A percentile compares a stretch with the other conserved stretches of the same genome.
Evolutionary conservation across 257 asterid species (phyloP).

Genomic region (Ajuga chamaepitys): DNA sequence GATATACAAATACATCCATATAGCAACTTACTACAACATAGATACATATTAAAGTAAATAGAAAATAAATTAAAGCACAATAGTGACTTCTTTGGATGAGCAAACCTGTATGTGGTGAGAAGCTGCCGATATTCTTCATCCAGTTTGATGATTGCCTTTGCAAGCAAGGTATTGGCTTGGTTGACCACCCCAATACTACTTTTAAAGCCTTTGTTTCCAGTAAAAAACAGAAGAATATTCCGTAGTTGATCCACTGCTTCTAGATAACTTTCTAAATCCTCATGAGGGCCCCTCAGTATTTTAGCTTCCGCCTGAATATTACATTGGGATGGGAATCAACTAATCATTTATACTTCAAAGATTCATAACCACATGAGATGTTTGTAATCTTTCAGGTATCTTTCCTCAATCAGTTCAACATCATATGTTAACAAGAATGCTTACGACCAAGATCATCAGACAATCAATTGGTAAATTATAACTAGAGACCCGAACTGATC

Average conservation of each 20-base stretch:
- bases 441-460: not conserved
- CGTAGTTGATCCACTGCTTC: slow-evolving; percentile 84
- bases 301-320: slow-evolving; percentile 84
- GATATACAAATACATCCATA: not conserved
- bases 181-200: slow-evolving; percentile 59
- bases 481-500: not conserved
- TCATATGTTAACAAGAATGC: not conserved
- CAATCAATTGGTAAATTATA: not conserved
- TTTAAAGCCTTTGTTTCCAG: slow-evolving; percentile 51
- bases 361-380: not conserved
- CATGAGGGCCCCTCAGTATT: slow-evolving; percentile 91
- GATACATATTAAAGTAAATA: not conserved
- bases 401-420: not conserved
- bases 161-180: slow-evolving; percentile 60
- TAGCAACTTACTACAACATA: not conserved
- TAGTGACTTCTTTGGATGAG: slow-evolving; percentile 1
- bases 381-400: not conserved
- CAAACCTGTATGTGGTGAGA: slow-evolving; percentile 66
- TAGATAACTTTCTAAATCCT: slow-evolving; percentile 83
- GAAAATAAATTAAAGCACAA: not conserved
- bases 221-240: slow-evolving; percentile 50
- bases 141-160: slow-evolving; percentile 59
- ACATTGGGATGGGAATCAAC: slow-evolving; percentile 4
- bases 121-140: slow-evolving; percentile 91
- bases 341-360: not conserved